phyloP scores from a whole-genome alignment of 257 asterid species.

The Salvia miltiorrhiza region DNA sequence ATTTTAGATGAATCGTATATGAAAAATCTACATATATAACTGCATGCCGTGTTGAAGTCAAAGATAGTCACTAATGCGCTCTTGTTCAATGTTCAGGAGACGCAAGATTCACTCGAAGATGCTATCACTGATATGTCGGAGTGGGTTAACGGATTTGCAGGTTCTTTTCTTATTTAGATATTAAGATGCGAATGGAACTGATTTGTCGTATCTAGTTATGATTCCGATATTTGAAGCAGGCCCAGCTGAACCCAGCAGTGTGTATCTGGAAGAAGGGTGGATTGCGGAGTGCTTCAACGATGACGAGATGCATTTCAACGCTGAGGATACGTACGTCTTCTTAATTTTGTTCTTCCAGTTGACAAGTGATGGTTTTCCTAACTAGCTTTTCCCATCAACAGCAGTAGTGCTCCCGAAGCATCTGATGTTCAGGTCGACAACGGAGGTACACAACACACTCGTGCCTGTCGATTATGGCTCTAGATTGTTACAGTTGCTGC shows the following conservation, averaged over 20 bases:
- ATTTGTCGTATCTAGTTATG: not conserved
- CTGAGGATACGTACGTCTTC: conserved; percentile 56
- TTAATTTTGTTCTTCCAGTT: conserved; percentile 6
- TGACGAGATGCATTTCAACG: conserved; percentile 32
- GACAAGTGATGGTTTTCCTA: conserved; percentile 6
- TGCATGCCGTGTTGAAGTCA: not conserved
- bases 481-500: not conserved
- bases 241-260: conserved; percentile 33
- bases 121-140: conserved; percentile 46
- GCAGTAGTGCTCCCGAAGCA: conserved; percentile 44
- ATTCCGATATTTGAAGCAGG: conserved; percentile 19
- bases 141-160: conserved; percentile 67
- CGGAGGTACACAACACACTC: conserved; percentile 35
- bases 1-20: not conserved
- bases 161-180: conserved; percentile 25
- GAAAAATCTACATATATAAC: not conserved
- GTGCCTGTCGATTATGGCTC: not conserved
- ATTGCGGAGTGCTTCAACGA: conserved; percentile 76
- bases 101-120: conserved; percentile 45
- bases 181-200: not conserved
- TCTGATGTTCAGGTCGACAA: conserved; percentile 57
- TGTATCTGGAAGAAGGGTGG: conserved; percentile 81
- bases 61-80: not conserved
- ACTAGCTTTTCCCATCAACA: conserved; percentile 26
- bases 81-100: conserved; percentile 42